phyloP scores from a whole-genome alignment of 2,329 filamentous ascomycete genomes.

The Ascosphaera acerosa region DNA sequence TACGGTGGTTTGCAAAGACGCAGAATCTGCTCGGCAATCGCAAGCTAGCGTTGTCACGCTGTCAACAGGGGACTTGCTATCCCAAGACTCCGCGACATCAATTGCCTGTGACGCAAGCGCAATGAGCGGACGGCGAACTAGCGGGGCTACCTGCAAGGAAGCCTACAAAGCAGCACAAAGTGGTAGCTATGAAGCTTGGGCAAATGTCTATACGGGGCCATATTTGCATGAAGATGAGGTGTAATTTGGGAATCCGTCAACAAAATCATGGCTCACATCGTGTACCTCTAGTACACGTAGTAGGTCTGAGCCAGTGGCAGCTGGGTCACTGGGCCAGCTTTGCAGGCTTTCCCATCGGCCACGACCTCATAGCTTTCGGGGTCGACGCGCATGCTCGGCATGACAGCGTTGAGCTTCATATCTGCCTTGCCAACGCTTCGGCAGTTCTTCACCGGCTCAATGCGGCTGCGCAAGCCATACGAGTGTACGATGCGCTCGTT shows the following conservation, averaged over 20 bases:
- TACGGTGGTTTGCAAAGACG: no score
- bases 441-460: constrained; percentile 58
- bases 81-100: no score
- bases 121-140: no score
- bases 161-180: constrained; percentile 19
- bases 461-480: constrained; percentile 53
- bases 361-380: constrained; percentile 73
- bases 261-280: not conserved
- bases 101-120: no score
- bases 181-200: constrained; percentile 20
- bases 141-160: no score
- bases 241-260: constrained; percentile 6
- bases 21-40: no score
- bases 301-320: constrained; percentile 55
- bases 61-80: no score
- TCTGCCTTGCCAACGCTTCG: constrained; percentile 53
- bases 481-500: constrained; percentile 37
- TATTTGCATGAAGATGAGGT: constrained; percentile 22
- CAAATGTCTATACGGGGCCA: no score
- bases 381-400: constrained; percentile 75
- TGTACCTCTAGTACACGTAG: constrained; percentile 38
- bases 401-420: constrained; percentile 70
- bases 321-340: constrained; percentile 41
- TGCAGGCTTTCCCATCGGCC: constrained; percentile 52
- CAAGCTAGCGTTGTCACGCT: no score